phyloP scores from a whole-genome alignment of 257 asterid species.

The Petunia secreta region DNA sequence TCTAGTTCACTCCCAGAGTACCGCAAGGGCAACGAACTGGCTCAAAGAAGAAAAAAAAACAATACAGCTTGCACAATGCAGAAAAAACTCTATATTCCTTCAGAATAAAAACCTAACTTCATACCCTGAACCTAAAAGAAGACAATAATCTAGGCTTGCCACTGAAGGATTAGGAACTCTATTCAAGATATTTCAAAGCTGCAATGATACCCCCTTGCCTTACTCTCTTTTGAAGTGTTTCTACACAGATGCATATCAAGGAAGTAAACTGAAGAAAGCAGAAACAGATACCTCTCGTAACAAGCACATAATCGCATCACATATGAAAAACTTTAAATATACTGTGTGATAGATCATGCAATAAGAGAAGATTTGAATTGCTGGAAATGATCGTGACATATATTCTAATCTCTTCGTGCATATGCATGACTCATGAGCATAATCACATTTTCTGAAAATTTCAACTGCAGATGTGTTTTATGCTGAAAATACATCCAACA shows the following conservation, averaged over 20 bases:
- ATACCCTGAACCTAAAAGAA: not conserved
- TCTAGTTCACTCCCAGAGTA: not conserved
- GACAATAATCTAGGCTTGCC: not conserved
- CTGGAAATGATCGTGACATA: too few species aligned
- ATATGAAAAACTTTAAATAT: not conserved
- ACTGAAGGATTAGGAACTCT: not conserved
- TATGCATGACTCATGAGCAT: too few species aligned
- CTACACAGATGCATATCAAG: not conserved
- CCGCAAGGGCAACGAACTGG: not conserved
- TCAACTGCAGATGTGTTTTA: too few species aligned
- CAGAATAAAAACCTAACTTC: not conserved
- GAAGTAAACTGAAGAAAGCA: not conserved
- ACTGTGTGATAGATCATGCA: too few species aligned
- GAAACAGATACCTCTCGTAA: not conserved
- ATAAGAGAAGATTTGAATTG: too few species aligned
- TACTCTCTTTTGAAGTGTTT: not conserved
- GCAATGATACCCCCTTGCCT: not conserved
- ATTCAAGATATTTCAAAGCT: not conserved
- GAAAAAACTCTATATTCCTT: not conserved
- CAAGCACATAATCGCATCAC: not conserved
- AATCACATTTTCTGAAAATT: too few species aligned
- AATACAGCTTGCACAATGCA: not conserved
- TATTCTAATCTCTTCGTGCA: too few species aligned
- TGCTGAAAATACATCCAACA: too few species aligned
- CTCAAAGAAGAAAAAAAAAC: not conserved